Conservation (phyloP, 2,329 filamentous ascomycete species). For the Calonectria pseudoreteaudii region DNA sequence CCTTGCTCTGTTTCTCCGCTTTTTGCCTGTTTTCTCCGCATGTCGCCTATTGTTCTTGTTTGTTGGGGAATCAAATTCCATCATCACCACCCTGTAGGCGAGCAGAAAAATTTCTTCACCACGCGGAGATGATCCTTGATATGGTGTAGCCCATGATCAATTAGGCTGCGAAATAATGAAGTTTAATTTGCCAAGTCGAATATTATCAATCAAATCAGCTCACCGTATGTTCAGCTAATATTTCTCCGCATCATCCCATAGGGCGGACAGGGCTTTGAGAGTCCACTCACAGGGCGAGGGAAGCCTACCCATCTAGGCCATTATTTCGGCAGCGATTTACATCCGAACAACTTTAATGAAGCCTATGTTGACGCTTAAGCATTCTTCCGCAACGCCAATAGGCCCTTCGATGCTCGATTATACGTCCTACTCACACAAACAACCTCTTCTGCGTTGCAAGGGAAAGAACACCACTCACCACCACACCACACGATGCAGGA, state of each 20-base stretch:
- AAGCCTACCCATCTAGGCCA: background rate
- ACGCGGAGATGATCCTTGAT: background rate
- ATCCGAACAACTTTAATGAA: background rate
- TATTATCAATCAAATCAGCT: conserved; percentile 6
- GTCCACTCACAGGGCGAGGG: background rate
- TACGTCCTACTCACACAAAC: background rate
- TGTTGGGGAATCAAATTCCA: background rate
- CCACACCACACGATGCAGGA: background rate
- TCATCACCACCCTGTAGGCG: background rate
- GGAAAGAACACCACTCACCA: too few relatives aligned
- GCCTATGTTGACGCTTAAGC: background rate
- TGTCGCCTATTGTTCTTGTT: background rate
- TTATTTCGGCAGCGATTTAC: background rate
- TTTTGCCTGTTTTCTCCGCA: background rate
- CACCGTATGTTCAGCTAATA: background rate
- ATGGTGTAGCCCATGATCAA: background rate
- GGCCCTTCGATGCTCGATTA: background rate
- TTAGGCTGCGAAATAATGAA: background rate
- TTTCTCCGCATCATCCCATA: background rate
- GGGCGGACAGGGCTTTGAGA: background rate
- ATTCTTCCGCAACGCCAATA: background rate
- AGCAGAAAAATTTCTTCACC: background rate
- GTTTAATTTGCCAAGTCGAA: conserved; percentile 7
- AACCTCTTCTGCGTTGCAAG: too few relatives aligned
- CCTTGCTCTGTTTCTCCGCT: background rate